Percentiles rank a stretch among this genome's conserved stretches.
These are phyloP conservation scores for Lithospermum erythrorhizon DNA, from an alignment of 257 asterid genomes.

Conservation along the genomic window DNA sequence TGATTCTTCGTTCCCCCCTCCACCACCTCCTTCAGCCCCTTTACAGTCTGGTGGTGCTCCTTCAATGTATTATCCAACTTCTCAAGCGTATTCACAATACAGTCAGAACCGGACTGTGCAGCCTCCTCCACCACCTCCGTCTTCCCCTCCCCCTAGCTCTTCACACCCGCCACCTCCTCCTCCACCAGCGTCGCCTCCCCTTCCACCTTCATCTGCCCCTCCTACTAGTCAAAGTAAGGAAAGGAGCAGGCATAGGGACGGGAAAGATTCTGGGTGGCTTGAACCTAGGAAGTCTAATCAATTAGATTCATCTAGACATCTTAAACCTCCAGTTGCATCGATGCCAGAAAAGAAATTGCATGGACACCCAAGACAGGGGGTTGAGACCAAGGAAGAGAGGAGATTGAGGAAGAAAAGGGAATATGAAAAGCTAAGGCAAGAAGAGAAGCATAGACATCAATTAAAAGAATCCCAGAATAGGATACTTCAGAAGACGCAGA, in stretches of 20 bases:
- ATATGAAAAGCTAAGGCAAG: slow-evolving; percentile 72
- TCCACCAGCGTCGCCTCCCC: slow-evolving; percentile 56
- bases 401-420: slow-evolving; percentile 73
- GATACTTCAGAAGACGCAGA: slow-evolving; percentile 75
- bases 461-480: slow-evolving; percentile 68
- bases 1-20: slow-evolving; percentile 59
- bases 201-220: slow-evolving; percentile 34
- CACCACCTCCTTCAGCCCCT: slow-evolving; percentile 36
- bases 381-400: slow-evolving; percentile 89
- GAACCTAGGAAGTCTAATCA: slow-evolving; percentile 21
- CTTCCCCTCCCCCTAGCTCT: slow-evolving; percentile 34
- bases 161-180: slow-evolving; percentile 55
- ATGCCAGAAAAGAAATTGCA: slow-evolving; percentile 28
- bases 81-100: slow-evolving; percentile 31
- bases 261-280: slow-evolving; percentile 25
- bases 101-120: slow-evolving; percentile 30
- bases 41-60: slow-evolving; percentile 29
- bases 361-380: slow-evolving; percentile 32
- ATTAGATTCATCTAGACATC: slow-evolving; percentile 30
- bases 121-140: slow-evolving; percentile 46
- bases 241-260: slow-evolving; percentile 23
- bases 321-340: slow-evolving; percentile 47
- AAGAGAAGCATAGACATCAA: slow-evolving; percentile 70
- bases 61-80: slow-evolving; percentile 22
- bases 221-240: slow-evolving; percentile 35